phyloP scores from a whole-genome alignment of 1,284 basidiomycete genomes.

The Tilletia caries region DNA sequence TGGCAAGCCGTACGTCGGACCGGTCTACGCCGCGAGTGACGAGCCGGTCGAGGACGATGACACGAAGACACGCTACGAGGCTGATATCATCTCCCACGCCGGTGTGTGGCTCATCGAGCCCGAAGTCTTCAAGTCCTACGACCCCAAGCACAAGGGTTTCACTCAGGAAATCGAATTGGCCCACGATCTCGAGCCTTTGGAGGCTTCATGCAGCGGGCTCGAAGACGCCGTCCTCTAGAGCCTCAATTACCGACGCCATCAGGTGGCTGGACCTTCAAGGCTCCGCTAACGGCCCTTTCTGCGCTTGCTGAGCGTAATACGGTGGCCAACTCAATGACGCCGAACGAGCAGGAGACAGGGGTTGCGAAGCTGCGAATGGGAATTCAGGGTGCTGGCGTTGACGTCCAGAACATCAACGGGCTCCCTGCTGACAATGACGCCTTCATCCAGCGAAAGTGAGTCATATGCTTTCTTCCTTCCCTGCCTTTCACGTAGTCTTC shows the following conservation, averaged over 20 bases:
- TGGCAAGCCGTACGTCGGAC: slow-evolving; percentile 84
- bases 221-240: slow-evolving; percentile 87
- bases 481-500: no score
- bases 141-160: slow-evolving; percentile 94
- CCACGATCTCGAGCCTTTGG: slow-evolving; percentile 93
- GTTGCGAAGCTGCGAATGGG: slow-evolving; percentile 46
- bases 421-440: slow-evolving; percentile 86
- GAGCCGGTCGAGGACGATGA: slow-evolving; percentile 99
- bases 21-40: slow-evolving; percentile 90
- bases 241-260: slow-evolving; percentile 61
- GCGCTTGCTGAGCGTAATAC: slow-evolving; percentile 26
- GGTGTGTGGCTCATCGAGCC: slow-evolving; percentile 96
- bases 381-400: slow-evolving; percentile 69
- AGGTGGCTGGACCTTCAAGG: slow-evolving; percentile 43
- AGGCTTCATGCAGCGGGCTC: slow-evolving; percentile 88
- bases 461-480: slow-evolving; percentile 4
- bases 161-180: slow-evolving; percentile 93
- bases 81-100: slow-evolving; percentile 85
- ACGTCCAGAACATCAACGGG: slow-evolving; percentile 79
- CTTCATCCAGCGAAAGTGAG: slow-evolving; percentile 74
- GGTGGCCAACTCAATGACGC: slow-evolving; percentile 32
- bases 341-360: slow-evolving; percentile 32
- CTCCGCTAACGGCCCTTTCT: slow-evolving; percentile 36
- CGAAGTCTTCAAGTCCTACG: slow-evolving; percentile 93
- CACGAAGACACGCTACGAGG: slow-evolving; percentile 86